Conservation (phyloP, 495 filamentous ascomycete species). For the Aspergillus asperescens region DNA sequence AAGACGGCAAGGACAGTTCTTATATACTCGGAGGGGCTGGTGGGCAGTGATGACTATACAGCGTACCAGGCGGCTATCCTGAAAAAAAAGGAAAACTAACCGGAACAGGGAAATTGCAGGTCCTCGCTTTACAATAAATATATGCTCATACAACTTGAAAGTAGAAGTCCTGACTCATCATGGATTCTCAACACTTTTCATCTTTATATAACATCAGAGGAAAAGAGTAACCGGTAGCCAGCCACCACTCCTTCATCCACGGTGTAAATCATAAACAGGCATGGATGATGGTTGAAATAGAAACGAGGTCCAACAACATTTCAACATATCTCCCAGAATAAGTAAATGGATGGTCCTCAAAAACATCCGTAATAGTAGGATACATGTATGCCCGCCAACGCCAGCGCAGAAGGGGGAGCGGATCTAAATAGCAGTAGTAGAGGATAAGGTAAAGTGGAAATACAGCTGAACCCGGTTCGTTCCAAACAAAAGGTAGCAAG, state of each 20-base stretch:
- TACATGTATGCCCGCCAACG: slow-evolving; percentile 9
- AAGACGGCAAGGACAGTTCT: no score
- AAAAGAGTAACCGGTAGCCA: neutral
- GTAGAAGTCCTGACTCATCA: neutral
- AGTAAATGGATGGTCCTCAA: no score
- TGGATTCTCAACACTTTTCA: neutral
- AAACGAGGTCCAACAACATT: slow-evolving; percentile 10
- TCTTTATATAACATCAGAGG: neutral
- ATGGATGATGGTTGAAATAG: neutral
- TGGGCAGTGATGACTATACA: no score
- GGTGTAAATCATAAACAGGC: neutral
- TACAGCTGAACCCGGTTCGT: slow-evolving; percentile 10
- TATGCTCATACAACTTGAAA: neutral
- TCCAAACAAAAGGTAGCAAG: slow-evolving; percentile 7
- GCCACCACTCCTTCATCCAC: neutral
- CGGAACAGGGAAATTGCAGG: no score
- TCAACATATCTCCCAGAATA: slow-evolving; percentile 10
- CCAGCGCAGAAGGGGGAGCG: slow-evolving; percentile 5
- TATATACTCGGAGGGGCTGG: no score
- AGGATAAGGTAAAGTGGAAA: neutral
- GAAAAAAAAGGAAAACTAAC: no score
- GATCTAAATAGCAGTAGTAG: neutral
- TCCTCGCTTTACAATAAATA: no score
- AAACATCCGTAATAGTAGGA: slow-evolving; percentile 1
- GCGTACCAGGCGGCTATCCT: no score